These are phyloP conservation scores for Chytriomyces hyalinus DNA, from an alignment of 192 early-diverging fungal genomes.

Conservation along the genomic window DNA sequence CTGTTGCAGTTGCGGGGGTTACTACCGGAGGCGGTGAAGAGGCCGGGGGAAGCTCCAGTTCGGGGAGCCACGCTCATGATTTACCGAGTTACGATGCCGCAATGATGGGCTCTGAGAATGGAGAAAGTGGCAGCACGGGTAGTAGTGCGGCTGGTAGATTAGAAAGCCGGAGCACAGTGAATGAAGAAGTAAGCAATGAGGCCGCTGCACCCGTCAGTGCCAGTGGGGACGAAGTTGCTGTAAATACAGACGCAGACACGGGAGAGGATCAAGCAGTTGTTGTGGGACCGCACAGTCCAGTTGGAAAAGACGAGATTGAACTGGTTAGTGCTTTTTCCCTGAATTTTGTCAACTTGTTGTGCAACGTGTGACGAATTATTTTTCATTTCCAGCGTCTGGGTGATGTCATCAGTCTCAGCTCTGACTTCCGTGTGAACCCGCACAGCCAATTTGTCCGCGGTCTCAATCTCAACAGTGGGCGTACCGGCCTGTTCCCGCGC, in stretches of 20 bases:
- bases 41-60: neutral
- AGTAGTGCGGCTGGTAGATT: neutral
- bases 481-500: constrained; percentile 34
- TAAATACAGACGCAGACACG: too few relatives aligned
- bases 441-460: constrained; percentile 24
- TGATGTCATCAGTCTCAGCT: neutral
- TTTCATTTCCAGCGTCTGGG: constrained; percentile 16
- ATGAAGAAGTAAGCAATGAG: too few relatives aligned
- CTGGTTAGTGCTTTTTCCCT: constrained; percentile 5
- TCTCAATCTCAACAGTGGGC: constrained; percentile 32
- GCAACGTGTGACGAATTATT: neutral
- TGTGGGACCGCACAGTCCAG: constrained; percentile 20
- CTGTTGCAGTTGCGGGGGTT: neutral
- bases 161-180: neutral
- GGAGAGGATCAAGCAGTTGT: constrained; percentile 1
- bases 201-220: too few relatives aligned
- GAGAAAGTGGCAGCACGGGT: neutral
- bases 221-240: too few relatives aligned
- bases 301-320: constrained; percentile 42
- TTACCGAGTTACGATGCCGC: constrained; percentile 30
- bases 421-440: constrained; percentile 6
- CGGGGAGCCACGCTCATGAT: neutral
- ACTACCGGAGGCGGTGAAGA: too few relatives aligned
- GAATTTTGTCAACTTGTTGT: neutral
- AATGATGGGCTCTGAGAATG: neutral